Evolutionary conservation across 805 yeast genomes (phyloP).

Genomic region (Teunomyces aglyptinius): DNA sequence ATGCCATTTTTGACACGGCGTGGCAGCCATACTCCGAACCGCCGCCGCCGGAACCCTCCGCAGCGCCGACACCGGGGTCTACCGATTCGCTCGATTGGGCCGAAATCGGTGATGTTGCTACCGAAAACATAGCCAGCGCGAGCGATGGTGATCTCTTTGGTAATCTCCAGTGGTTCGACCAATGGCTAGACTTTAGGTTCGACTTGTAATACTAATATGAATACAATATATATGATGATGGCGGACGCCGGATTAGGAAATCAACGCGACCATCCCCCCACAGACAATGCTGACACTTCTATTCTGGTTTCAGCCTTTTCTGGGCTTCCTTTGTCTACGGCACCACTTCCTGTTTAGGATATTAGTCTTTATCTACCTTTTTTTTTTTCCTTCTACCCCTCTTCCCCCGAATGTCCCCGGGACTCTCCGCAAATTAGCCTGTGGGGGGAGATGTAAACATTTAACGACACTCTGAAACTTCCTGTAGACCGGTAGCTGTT

Average conservation of each 20-base stretch:
- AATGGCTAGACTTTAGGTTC: conserved; percentile 40
- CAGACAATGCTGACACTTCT: no score
- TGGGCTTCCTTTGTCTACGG: neutral
- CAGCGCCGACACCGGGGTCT: neutral
- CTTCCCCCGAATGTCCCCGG: neutral
- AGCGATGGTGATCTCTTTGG: conserved; percentile 29
- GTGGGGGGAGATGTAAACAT: neutral
- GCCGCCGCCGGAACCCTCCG: neutral
- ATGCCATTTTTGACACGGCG: neutral
- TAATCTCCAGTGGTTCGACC: conserved; percentile 56
- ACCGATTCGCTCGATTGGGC: conserved; percentile 1
- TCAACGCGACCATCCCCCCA: no score
- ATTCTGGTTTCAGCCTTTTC: no score
- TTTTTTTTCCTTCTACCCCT: neutral
- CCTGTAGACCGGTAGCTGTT: neutral
- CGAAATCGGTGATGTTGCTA: neutral
- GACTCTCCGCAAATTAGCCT: neutral
- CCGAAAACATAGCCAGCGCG: neutral
- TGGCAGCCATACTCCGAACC: neutral
- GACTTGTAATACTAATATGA: conserved; percentile 8
- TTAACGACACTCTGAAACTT: neutral
- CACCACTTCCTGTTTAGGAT: neutral
- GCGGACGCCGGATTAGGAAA: no score
- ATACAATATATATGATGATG: no score
- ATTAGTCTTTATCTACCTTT: neutral